Percentiles rank a stretch among this genome's conserved stretches.
Conservation (phyloP, 768 basidiomycete genomes). For the Xerocomus brunneocitrinus region DNA sequence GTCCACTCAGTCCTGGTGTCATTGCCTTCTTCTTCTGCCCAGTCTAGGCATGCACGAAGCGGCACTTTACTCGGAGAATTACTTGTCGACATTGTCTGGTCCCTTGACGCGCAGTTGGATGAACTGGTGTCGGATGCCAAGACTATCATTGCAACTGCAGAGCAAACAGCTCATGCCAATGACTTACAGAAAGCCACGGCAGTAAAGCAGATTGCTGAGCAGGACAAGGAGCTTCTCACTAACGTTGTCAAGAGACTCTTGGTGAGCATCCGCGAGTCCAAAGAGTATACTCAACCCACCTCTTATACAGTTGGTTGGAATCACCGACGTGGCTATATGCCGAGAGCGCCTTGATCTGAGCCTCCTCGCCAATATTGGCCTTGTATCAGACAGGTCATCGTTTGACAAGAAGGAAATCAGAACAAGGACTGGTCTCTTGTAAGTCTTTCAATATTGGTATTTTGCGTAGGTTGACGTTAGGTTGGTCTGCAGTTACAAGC, state of each 20-base stretch:
- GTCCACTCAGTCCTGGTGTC: slow-evolving; percentile 54
- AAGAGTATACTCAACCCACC: neutral
- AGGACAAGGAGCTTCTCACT: slow-evolving; percentile 59
- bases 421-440: slow-evolving; percentile 79
- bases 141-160: slow-evolving; percentile 33
- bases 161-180: slow-evolving; percentile 17
- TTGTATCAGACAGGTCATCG: slow-evolving; percentile 61
- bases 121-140: slow-evolving; percentile 60
- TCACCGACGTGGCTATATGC: slow-evolving; percentile 58
- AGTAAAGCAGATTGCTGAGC: slow-evolving; percentile 51
- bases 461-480: neutral
- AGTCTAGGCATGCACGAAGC: slow-evolving; percentile 35
- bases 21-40: slow-evolving; percentile 62
- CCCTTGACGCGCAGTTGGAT: slow-evolving; percentile 72
- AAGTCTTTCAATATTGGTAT: slow-evolving; percentile 29
- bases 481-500: slow-evolving; percentile 70
- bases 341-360: slow-evolving; percentile 70
- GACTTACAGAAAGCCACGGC: slow-evolving; percentile 34
- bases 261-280: slow-evolving; percentile 33
- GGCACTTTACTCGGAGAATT: slow-evolving; percentile 56
- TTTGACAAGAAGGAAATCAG: slow-evolving; percentile 80
- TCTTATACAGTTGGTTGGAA: slow-evolving; percentile 45
- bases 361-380: slow-evolving; percentile 56
- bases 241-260: slow-evolving; percentile 56
- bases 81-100: slow-evolving; percentile 79